Conservation (phyloP, 768 basidiomycete genomes). For the Amyloporia xantha region DNA sequence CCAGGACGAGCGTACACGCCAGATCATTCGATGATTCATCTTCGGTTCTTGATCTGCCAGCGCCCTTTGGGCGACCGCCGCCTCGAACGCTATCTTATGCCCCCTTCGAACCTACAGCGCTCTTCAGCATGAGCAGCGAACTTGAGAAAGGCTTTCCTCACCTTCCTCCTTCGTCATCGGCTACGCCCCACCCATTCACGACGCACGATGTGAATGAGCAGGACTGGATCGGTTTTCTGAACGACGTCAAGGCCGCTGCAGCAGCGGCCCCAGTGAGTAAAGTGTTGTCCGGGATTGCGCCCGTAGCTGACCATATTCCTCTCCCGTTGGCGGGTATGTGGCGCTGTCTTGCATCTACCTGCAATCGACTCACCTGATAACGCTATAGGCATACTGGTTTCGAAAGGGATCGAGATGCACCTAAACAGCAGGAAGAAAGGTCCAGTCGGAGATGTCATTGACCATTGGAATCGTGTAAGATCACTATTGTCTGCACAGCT, state of each 20-base stretch:
- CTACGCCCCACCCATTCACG: slow-evolving; percentile 41
- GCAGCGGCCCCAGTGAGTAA: slow-evolving; percentile 1
- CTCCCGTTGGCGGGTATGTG: neutral
- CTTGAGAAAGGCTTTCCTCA: slow-evolving; percentile 40
- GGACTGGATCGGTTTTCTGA: slow-evolving; percentile 40
- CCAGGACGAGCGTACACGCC: too few species aligned
- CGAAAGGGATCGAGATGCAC: slow-evolving; percentile 2
- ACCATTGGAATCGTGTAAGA: slow-evolving; percentile 44
- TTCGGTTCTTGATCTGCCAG: slow-evolving; percentile 13
- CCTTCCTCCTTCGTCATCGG: slow-evolving; percentile 33
- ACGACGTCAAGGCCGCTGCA: slow-evolving; percentile 8
- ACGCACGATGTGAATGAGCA: slow-evolving; percentile 41
- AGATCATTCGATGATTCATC: too few species aligned
- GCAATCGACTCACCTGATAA: neutral
- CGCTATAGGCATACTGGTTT: slow-evolving; percentile 1
- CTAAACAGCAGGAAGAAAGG: slow-evolving; percentile 8
- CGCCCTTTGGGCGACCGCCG: slow-evolving; percentile 18
- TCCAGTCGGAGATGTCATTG: slow-evolving; percentile 36
- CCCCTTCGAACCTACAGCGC: slow-evolving; percentile 27
- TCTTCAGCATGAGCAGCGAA: slow-evolving; percentile 25
- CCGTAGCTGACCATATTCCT: neutral
- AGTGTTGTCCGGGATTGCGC: slow-evolving; percentile 1
- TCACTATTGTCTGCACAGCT: neutral
- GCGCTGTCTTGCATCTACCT: neutral
- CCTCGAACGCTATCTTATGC: slow-evolving; percentile 10